These are phyloP conservation scores for Aspergillus homomorphus DNA, from an alignment of 495 filamentous ascomycete species.

Conservation along the genomic window DNA sequence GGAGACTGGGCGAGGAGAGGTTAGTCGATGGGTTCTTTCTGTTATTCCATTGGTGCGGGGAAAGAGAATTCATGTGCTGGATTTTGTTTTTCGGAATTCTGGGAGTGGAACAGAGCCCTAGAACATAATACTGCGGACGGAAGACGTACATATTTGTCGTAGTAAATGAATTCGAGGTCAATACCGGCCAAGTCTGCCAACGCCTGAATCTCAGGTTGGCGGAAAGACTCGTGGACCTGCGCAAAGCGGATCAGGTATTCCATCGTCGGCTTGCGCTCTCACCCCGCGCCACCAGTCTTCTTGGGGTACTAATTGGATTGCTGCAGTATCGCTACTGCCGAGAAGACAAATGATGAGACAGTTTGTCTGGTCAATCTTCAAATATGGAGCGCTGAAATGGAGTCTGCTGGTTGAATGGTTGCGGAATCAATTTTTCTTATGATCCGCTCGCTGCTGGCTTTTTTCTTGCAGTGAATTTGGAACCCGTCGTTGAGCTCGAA, in stretches of 20 bases:
- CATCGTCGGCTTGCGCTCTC: constrained; percentile 36
- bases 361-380: neutral
- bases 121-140: constrained; percentile 3
- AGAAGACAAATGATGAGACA: neutral
- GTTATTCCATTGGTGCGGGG: constrained; percentile 10
- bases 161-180: constrained; percentile 66
- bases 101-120: neutral
- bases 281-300: neutral
- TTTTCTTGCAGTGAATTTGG: too few species aligned
- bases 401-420: neutral
- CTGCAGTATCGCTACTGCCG: neutral
- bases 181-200: constrained; percentile 67
- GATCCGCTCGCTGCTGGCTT: too few species aligned
- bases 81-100: neutral
- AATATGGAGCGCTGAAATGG: neutral
- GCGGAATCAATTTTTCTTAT: constrained; percentile 4
- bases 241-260: constrained; percentile 89
- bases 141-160: constrained; percentile 64
- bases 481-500: neutral
- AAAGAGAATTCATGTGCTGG: neutral
- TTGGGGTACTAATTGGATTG: neutral
- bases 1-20: constrained; percentile 60
- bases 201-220: constrained; percentile 79
- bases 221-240: constrained; percentile 87
- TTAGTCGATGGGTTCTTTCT: constrained; percentile 1